Evolutionary conservation across 2,329 filamentous ascomycete species (phyloP).

Genomic region (Aspergillus pseudotamarii): DNA sequence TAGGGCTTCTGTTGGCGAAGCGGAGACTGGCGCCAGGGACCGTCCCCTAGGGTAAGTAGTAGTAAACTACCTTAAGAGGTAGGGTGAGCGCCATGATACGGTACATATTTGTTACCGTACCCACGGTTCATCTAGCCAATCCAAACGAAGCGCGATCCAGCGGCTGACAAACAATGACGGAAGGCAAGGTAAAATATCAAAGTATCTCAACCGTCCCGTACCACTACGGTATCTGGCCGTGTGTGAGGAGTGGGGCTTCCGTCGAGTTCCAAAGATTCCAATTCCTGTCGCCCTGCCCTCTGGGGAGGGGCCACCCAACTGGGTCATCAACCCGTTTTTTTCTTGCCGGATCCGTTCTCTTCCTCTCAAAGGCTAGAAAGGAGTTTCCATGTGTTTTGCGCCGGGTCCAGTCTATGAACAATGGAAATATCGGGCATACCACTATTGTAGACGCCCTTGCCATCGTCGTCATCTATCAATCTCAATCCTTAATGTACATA

Average conservation of each 20-base stretch:
- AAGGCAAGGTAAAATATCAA: conserved; percentile 2
- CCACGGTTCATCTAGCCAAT: background rate
- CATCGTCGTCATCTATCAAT: background rate
- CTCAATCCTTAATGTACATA: background rate
- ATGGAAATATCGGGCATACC: background rate
- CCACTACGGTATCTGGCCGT: conserved; percentile 8
- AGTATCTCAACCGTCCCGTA: conserved; percentile 12
- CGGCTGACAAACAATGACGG: background rate
- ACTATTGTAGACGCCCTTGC: background rate
- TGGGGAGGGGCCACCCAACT: conserved; percentile 3
- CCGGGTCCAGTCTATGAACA: background rate
- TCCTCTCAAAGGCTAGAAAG: background rate
- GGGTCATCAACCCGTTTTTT: conserved; percentile 7
- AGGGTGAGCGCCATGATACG: conserved; percentile 7
- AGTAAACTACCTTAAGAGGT: background rate
- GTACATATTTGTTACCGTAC: conserved; percentile 8
- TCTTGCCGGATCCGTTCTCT: background rate
- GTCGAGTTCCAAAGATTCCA: conserved; percentile 23
- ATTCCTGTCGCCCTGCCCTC: conserved; percentile 7
- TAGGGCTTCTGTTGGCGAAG: conserved; percentile 20
- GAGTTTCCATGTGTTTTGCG: background rate
- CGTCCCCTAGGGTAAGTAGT: background rate
- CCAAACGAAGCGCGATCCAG: background rate
- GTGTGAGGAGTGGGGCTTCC: conserved; percentile 16
- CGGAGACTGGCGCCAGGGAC: conserved; percentile 28